These are phyloP conservation scores for Exserohilum turcica DNA, from an alignment of 2,329 filamentous ascomycete genomes.

Conservation along the genomic window DNA sequence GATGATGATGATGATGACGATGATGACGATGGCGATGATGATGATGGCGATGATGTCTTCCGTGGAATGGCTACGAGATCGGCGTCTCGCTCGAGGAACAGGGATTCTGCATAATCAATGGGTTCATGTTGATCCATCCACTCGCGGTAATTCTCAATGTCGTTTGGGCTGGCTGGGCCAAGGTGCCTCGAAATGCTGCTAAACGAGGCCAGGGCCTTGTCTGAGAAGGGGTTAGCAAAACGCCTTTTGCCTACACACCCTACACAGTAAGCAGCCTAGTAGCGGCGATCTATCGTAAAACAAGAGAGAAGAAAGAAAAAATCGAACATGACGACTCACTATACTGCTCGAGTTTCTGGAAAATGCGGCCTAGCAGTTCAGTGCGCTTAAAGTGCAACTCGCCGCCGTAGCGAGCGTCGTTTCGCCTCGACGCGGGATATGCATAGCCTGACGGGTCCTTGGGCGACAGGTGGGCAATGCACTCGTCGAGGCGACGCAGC, in stretches of 20 bases:
- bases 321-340: too few relatives aligned
- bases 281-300: constrained; percentile 6
- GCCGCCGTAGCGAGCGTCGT: constrained; percentile 59
- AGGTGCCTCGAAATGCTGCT: constrained; percentile 58
- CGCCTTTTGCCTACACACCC: too few relatives aligned
- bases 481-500: constrained; percentile 70
- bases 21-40: too few relatives aligned
- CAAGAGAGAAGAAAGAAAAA: too few relatives aligned
- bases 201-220: constrained; percentile 64
- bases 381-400: constrained; percentile 66
- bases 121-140: constrained; percentile 62
- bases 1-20: too few relatives aligned
- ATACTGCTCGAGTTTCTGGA: constrained; percentile 70
- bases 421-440: constrained; percentile 64
- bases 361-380: constrained; percentile 66
- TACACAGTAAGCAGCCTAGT: too few relatives aligned
- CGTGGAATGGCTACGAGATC: constrained; percentile 58
- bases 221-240: constrained; percentile 26
- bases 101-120: constrained; percentile 64
- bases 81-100: constrained; percentile 61
- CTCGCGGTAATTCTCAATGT: constrained; percentile 59
- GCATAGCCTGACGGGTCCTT: constrained; percentile 33
- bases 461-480: constrained; percentile 52
- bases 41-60: too few relatives aligned
- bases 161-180: constrained; percentile 55